Evolutionary conservation across 768 basidiomycete species (phyloP).

Genomic region (Holtermannia corniformis): DNA sequence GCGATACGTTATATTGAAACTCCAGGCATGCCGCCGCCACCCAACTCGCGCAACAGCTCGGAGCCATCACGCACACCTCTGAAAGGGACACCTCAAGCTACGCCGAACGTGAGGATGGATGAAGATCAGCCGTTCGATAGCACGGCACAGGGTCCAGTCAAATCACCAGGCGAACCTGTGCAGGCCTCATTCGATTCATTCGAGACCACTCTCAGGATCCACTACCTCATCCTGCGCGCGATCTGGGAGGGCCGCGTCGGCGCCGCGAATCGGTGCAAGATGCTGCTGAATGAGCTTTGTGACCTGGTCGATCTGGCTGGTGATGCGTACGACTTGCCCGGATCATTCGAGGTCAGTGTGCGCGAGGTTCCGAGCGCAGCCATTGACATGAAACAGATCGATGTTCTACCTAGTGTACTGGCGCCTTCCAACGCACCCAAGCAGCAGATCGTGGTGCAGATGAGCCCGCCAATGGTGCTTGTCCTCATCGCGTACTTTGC

Average conservation of each 20-base stretch:
- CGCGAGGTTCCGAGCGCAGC: conserved; percentile 8
- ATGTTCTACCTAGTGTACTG: neutral
- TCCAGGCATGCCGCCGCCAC: neutral
- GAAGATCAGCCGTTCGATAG: neutral
- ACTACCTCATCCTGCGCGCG: conserved; percentile 15
- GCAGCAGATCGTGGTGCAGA: conserved; percentile 10
- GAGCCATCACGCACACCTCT: too few species aligned
- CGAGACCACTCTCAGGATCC: conserved; percentile 1
- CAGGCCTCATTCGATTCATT: neutral
- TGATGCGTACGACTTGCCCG: too few species aligned
- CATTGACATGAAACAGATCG: neutral
- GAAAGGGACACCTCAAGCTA: neutral
- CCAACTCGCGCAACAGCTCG: neutral
- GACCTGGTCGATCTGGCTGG: conserved; percentile 14
- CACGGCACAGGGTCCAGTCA: too few species aligned
- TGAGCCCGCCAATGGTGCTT: conserved; percentile 23
- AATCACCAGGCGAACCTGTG: too few species aligned
- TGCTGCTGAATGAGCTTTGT: conserved; percentile 13
- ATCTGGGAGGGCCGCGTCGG: conserved; percentile 26
- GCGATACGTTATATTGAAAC: neutral
- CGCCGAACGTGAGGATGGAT: neutral
- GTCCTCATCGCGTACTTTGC: conserved; percentile 22
- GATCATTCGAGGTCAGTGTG: too few species aligned
- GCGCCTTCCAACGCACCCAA: neutral
- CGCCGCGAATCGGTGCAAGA: conserved; percentile 11